Evolutionary conservation across 2,329 filamentous ascomycete species (phyloP).

Genomic region (Chalara sp.): DNA sequence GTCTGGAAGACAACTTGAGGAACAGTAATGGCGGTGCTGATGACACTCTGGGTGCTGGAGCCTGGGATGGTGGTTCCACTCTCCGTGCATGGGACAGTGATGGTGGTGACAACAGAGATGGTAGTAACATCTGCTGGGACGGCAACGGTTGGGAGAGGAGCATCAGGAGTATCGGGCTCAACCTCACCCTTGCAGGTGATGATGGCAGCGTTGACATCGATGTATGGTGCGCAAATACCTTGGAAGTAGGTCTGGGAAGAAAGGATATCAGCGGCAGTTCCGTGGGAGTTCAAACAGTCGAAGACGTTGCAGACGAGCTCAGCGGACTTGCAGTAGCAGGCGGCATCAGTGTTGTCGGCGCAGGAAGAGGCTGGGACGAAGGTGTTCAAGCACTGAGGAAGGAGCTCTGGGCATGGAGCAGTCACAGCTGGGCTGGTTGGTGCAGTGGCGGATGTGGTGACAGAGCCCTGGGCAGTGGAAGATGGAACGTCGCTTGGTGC

Average conservation of each 20-base stretch:
- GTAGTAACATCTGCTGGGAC: slow-evolving; percentile 39
- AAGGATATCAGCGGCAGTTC: slow-evolving; percentile 58
- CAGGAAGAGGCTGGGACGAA: slow-evolving; percentile 70
- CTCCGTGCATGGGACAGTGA: slow-evolving; percentile 43
- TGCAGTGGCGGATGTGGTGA: slow-evolving; percentile 9
- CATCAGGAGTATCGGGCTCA: slow-evolving; percentile 42
- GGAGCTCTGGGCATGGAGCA: slow-evolving; percentile 49
- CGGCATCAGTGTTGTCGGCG: slow-evolving; percentile 72
- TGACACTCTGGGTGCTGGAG: slow-evolving; percentile 41
- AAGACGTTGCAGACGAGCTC: slow-evolving; percentile 75
- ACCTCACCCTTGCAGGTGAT: slow-evolving; percentile 65
- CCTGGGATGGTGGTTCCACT: slow-evolving; percentile 40
- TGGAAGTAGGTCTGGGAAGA: slow-evolving; percentile 77
- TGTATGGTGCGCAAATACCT: slow-evolving; percentile 77
- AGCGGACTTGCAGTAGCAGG: slow-evolving; percentile 80
- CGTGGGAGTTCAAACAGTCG: slow-evolving; percentile 73
- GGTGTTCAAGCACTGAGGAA: slow-evolving; percentile 87
- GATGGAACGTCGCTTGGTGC: slow-evolving; percentile 4
- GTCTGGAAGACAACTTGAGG: slow-evolving; percentile 44
- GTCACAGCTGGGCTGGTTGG: slow-evolving; percentile 33
- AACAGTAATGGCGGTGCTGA: slow-evolving; percentile 42
- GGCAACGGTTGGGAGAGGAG: slow-evolving; percentile 12
- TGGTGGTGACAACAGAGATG: slow-evolving; percentile 42
- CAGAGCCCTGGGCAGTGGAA: slow-evolving; percentile 24
- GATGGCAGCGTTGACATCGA: slow-evolving; percentile 75